Percentiles rank a stretch among this genome's conserved stretches.
These are phyloP conservation scores for Bondarzewia mesenterica DNA, from an alignment of 1,284 basidiomycete genomes.

Conservation along the genomic window DNA sequence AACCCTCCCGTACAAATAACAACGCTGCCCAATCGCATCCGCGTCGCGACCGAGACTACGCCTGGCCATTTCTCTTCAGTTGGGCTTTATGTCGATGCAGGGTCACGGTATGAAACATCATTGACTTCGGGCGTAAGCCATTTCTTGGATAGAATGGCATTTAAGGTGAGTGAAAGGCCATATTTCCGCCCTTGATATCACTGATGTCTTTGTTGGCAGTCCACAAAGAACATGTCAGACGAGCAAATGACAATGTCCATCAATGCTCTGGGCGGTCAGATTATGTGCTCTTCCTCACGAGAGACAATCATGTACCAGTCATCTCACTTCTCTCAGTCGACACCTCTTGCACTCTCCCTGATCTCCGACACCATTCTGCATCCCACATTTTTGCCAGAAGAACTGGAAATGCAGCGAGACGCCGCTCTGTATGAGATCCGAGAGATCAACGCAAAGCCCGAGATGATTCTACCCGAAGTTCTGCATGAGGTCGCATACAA, in stretches of 20 bases:
- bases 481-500: conserved; percentile 84
- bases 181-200: background rate
- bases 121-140: conserved; percentile 81
- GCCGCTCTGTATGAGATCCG: conserved; percentile 91
- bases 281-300: conserved; percentile 85
- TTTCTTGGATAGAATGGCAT: conserved; percentile 92
- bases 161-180: conserved; percentile 64
- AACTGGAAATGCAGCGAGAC: conserved; percentile 79
- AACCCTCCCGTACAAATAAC: conserved; percentile 52
- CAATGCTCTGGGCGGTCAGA: conserved; percentile 86
- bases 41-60: conserved; percentile 86
- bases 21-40: conserved; percentile 85
- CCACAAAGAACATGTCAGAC: conserved; percentile 48
- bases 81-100: conserved; percentile 91
- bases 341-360: conserved; percentile 77
- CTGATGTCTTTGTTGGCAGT: conserved; percentile 29
- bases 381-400: conserved; percentile 70
- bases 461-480: conserved; percentile 92
- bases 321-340: conserved; percentile 83
- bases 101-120: conserved; percentile 83
- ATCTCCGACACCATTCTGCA: conserved; percentile 89
- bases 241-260: conserved; percentile 81
- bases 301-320: conserved; percentile 99
- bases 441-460: conserved; percentile 85
- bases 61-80: conserved; percentile 94